These are phyloP conservation scores for Raphanus hybrid DNA, from an alignment of 441 rosid genomes.

Conservation along the genomic window DNA sequence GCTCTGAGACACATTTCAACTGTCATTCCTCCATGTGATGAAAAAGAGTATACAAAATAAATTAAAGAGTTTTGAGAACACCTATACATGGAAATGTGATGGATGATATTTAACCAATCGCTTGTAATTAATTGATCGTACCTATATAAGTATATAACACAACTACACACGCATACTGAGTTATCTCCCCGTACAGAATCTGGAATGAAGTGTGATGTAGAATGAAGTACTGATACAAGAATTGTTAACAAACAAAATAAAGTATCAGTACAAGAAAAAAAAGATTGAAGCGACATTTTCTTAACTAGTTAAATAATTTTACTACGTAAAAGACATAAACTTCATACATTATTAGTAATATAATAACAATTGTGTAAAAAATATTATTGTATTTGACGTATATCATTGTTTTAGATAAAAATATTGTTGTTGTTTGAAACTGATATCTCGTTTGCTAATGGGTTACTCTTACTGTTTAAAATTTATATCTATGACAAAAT, in stretches of 20 bases:
- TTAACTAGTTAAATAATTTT: constrained; percentile 2
- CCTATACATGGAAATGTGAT: constrained; percentile 32
- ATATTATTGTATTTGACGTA: neutral
- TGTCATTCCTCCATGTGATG: constrained; percentile 40
- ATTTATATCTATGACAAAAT: neutral
- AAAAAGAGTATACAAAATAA: constrained; percentile 10
- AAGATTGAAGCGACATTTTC: constrained; percentile 6
- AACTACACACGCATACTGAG: constrained; percentile 6
- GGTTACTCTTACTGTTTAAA: neutral
- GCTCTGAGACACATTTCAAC: constrained; percentile 21
- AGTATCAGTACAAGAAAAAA: neutral
- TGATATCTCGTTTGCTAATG: neutral
- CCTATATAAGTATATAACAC: neutral
- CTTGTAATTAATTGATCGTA: constrained; percentile 15
- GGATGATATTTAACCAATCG: constrained; percentile 27
- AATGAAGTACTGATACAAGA: neutral
- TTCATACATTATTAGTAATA: neutral
- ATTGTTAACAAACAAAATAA: neutral
- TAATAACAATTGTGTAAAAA: neutral
- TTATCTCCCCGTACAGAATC: constrained; percentile 15
- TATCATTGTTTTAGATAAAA: neutral
- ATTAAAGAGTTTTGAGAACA: neutral
- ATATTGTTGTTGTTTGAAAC: neutral
- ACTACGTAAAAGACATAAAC: neutral
- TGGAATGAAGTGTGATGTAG: neutral